phyloP scores from a whole-genome alignment of 2,329 filamentous ascomycete species.

The Lojkania enalia region DNA sequence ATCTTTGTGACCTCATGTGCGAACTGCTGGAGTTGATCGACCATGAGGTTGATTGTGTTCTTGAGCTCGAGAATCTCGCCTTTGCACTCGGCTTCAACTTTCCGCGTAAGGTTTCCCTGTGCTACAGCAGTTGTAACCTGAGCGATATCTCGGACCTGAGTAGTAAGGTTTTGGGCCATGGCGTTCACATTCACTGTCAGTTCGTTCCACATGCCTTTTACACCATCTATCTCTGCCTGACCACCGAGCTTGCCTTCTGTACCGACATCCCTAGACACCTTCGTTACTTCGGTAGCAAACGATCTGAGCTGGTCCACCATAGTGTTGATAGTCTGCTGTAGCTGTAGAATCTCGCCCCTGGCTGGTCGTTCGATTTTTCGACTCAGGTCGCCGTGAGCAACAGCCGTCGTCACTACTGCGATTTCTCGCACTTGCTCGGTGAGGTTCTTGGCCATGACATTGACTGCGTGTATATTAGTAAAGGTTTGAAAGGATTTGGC shows the following conservation, averaged over 20 bases:
- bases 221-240: slow-evolving; percentile 66
- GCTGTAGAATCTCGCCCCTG: slow-evolving; percentile 87
- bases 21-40: slow-evolving; percentile 57
- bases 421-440: slow-evolving; percentile 98
- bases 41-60: slow-evolving; percentile 58
- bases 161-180: slow-evolving; percentile 58
- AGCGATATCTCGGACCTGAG: slow-evolving; percentile 58
- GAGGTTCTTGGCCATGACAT: slow-evolving; percentile 97
- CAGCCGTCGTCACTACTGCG: slow-evolving; percentile 92
- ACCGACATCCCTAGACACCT: slow-evolving; percentile 66
- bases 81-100: slow-evolving; percentile 57
- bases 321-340: slow-evolving; percentile 83
- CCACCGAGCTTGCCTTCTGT: slow-evolving; percentile 66
- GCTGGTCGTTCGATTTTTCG: slow-evolving; percentile 96
- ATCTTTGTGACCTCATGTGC: slow-evolving; percentile 59
- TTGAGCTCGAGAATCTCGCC: slow-evolving; percentile 57
- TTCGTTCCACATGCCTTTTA: slow-evolving; percentile 69
- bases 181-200: slow-evolving; percentile 61
- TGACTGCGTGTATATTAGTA: slow-evolving; percentile 61
- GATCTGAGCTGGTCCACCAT: slow-evolving; percentile 70
- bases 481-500: slow-evolving; percentile 21
- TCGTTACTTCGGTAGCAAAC: slow-evolving; percentile 67
- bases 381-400: slow-evolving; percentile 90
- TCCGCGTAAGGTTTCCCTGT: slow-evolving; percentile 55
- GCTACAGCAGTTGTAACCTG: slow-evolving; percentile 58